Base-by-base conservation (phyloP, 371 early-diverging fungal species). In the Capillidium heterosporum region DNA sequence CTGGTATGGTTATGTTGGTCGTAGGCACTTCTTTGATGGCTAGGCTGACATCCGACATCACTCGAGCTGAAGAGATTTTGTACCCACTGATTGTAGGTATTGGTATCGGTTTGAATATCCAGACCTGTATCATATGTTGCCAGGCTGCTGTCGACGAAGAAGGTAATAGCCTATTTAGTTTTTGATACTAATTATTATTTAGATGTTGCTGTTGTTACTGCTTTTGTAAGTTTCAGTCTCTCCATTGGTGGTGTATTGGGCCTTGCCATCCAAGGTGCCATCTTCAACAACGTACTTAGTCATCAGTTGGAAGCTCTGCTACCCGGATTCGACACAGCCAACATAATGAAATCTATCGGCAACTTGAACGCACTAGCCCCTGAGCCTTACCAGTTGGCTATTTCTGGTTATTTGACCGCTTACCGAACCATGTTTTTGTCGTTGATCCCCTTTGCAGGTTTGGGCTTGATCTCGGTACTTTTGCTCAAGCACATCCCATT, bases 121-220 rank as follows among this genome's bases (percentile, higher is more conserved):
- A 84, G 63, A 76, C 73, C 19, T 52, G 67, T 54, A 62, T 82
- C 32, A 61, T 80, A 40, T 74, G 71, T 1, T 74, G 71, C 2
- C 87, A 86, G 58, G 68, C 74, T 0, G 65, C 76, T 0, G 78
- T 74, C n/a, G n/a, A n/a, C n/a, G n/a, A n/a, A n/a, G n/a, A n/a
- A n/a, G n/a, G n/a, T n/a, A n/a, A n/a, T n/a, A n/a, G n/a, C n/a
- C n/a, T n/a, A n/a, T n/a, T n/a, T n/a, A n/a, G n/a, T n/a, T n/a
- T n/a, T n/a, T n/a, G n/a, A n/a, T n/a, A n/a, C n/a, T n/a, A n/a
- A n/a, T 43, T 57, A 62, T 17, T 57, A 49, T 13, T 55, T 60
- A 44, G 56, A 71, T 43, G 65, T 73, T 60, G 74, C 79, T 1
- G 63, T 73, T 10, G 73, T 68, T 21, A 75, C 78, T 2, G 63